Conservation (phyloP, 2,329 filamentous ascomycete genomes). For the Xylaria sp. region DNA sequence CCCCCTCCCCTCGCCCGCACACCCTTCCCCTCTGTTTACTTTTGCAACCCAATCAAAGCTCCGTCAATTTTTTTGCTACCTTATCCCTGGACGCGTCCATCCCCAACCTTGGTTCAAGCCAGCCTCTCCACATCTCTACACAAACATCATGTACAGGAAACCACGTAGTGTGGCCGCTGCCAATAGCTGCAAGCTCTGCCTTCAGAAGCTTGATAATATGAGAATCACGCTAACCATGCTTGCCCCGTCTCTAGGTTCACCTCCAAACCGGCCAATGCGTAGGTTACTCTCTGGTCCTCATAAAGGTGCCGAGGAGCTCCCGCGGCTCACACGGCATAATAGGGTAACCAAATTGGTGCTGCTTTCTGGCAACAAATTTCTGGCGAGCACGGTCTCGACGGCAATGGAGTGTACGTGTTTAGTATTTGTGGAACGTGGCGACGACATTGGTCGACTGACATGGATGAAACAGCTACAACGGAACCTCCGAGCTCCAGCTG, state of each 20-base stretch:
- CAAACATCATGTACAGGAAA: background rate
- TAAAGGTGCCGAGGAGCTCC: conserved; percentile 31
- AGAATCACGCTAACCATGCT: conserved; percentile 25
- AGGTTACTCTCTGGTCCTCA: conserved; percentile 57
- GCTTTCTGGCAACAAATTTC: conserved; percentile 97
- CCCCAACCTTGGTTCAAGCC: background rate
- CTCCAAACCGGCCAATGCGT: conserved; percentile 99
- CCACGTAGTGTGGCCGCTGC: background rate
- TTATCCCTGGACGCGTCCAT: conserved; percentile 48
- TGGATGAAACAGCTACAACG: conserved; percentile 79
- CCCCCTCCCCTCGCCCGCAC: conserved; percentile 5
- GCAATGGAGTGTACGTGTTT: conserved; percentile 83
- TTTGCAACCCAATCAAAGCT: conserved; percentile 32
- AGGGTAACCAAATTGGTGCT: conserved; percentile 99
- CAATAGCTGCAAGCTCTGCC: background rate
- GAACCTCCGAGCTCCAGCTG: conserved; percentile 97
- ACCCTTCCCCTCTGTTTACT: conserved; percentile 40
- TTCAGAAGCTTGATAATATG: background rate
- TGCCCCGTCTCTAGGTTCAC: conserved; percentile 77
- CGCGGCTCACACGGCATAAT: conserved; percentile 50
- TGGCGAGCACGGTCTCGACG: conserved; percentile 95
- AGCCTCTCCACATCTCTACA: conserved; percentile 43
- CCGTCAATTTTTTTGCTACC: conserved; percentile 24
- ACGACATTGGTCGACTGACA: conserved; percentile 40
- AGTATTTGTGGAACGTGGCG: background rate